Base-by-base conservation (phyloP, 2,329 filamentous ascomycete genomes). In the Dryadomyces sulphureus region DNA sequence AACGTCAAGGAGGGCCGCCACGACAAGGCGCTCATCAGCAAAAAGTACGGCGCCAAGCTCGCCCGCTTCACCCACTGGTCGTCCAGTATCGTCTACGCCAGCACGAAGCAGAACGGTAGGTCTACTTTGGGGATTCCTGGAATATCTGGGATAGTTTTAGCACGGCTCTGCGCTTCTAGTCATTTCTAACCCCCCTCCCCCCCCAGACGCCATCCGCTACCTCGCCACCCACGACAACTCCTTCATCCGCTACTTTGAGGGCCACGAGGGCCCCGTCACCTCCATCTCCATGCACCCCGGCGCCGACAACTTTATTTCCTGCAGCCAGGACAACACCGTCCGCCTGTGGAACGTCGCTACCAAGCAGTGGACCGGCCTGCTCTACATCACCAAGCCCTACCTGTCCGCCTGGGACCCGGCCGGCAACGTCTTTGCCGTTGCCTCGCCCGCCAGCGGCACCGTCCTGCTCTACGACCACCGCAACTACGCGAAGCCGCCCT, bases 41-140 rank as follows among this genome's bases (percentile, higher is more conserved):
- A 96, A 60, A 98, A 98, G 61, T 98, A 98, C 57, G 92, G 92
- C 49, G 88, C 87, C 17, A 92, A 94, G 60, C 74, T 95, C 47
- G 92, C 92, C 34, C 84, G 86, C 55, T 98, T 96, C 62, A 94
- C 90, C 1, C 92, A 96, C 60, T 84, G 90, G 50, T 81, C 81
- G 53, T 86, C 86, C 20, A 89, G 86, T 60, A 87, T 98, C 58
- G 80, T 98, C 49, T 95, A 96, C 58, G 89, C 92, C 44, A 94
- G 86, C 60, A 98, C 92, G 12, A 95, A 94, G 60, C 79, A 93
- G 55, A 93, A 98, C 58, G 76, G 83, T 87, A 68, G 50, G 67
- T 42, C 6, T 30, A 17, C 16, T 14, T 11, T 14, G 7, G 11
- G 24, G 24, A n/a, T 27, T 41, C 14, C 7, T 41, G n/a, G n/a